These are phyloP conservation scores for Raphanus hybrid DNA, from an alignment of 441 rosid genomes.

Conservation along the genomic window DNA sequence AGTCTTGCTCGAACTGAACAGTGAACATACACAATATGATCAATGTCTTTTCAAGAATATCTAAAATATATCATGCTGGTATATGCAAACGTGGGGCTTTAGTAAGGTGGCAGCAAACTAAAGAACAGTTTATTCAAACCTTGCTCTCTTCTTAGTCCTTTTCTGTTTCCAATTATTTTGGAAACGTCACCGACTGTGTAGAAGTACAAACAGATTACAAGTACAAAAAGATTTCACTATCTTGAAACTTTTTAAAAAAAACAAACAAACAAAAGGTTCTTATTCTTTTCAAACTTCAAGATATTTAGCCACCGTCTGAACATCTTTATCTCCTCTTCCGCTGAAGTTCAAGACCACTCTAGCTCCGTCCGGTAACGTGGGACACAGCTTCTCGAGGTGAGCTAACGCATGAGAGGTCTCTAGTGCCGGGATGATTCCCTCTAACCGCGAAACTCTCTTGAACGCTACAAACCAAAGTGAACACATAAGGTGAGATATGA, in stretches of 20 bases:
- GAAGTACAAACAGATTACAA: constrained; percentile 19
- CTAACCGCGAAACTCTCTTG: no score
- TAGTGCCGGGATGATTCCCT: neutral
- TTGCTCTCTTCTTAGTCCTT: constrained; percentile 15
- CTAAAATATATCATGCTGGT: no score
- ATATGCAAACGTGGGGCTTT: no score
- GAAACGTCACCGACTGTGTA: constrained; percentile 9
- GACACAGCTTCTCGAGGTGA: no score
- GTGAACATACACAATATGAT: neutral
- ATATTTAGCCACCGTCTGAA: constrained; percentile 76
- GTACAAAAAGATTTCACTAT: constrained; percentile 18
- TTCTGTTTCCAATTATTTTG: neutral
- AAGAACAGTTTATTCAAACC: constrained; percentile 14
- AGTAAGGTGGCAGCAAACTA: no score
- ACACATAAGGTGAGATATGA: no score
- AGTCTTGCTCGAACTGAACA: neutral
- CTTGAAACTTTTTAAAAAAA: neutral
- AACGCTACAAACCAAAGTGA: no score
- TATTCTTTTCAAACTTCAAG: constrained; percentile 47
- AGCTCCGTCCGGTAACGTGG: no score
- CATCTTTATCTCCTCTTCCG: constrained; percentile 83
- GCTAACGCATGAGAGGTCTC: no score
- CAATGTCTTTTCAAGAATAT: neutral
- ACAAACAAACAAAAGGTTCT: neutral
- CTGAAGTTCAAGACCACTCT: no score